phyloP scores from a whole-genome alignment of 2,329 filamentous ascomycete species.

The Ophiosphaerella korrae region DNA sequence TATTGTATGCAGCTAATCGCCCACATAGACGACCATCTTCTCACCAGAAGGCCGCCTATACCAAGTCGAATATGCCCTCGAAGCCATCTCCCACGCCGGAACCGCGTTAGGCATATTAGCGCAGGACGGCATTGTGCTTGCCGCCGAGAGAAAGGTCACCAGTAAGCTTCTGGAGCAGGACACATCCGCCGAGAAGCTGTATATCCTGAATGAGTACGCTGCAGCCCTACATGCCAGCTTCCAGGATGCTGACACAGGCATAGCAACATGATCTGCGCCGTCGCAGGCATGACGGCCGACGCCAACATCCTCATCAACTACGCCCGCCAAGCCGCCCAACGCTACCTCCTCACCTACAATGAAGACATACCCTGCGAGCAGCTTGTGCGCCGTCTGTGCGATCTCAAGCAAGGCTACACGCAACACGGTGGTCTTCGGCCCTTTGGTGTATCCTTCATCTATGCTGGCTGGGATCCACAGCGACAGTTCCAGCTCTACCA shows the following conservation, averaged over 20 bases:
- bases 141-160: conserved; percentile 97
- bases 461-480: conserved; percentile 95
- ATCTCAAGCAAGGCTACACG: conserved; percentile 98
- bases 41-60: conserved; percentile 98
- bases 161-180: conserved; percentile 99
- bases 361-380: conserved; percentile 99
- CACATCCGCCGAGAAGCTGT: conserved; percentile 99
- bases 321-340: conserved; percentile 93
- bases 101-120: conserved; percentile 96
- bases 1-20: conserved; percentile 25
- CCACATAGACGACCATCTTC: conserved; percentile 91
- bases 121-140: conserved; percentile 97
- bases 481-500: conserved; percentile 98
- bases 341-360: conserved; percentile 98
- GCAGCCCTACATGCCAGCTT: background rate
- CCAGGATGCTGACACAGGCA: conserved; percentile 7
- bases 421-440: conserved; percentile 98
- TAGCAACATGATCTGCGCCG: conserved; percentile 99
- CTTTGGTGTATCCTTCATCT: conserved; percentile 99
- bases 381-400: conserved; percentile 92
- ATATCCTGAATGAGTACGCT: conserved; percentile 94
- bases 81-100: conserved; percentile 97
- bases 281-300: conserved; percentile 98
- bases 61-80: conserved; percentile 98
- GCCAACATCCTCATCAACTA: conserved; percentile 99